Evolutionary conservation across 208 protist species (phyloP).

Genomic region (Tritrichomonas foetus): DNA sequence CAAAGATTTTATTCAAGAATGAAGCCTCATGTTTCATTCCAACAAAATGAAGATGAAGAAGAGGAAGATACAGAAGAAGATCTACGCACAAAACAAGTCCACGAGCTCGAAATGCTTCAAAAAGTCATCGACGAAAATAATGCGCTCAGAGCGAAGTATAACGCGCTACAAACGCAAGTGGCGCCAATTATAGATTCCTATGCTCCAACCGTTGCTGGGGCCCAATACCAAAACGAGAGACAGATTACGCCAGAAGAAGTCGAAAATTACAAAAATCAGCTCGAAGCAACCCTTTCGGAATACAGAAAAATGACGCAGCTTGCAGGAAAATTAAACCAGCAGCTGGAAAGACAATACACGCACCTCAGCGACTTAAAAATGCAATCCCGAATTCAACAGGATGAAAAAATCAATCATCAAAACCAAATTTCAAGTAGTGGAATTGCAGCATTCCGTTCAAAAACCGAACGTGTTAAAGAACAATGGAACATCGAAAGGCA

Average conservation of each 20-base stretch:
- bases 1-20: no score
- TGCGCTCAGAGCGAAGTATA: not conserved
- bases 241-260: not conserved
- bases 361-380: not conserved
- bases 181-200: not conserved
- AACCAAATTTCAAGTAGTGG: not conserved
- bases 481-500: not conserved
- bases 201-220: not conserved
- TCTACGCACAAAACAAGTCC: not conserved
- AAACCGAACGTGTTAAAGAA: not conserved
- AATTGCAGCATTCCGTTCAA: not conserved
- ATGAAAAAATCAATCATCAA: not conserved
- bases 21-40: no score
- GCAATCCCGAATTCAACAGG: not conserved
- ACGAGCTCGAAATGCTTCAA: not conserved
- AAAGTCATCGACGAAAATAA: conserved; percentile 35
- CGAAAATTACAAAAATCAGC: not conserved
- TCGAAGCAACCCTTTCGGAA: not conserved
- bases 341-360: not conserved
- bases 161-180: conserved; percentile 15
- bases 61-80: not conserved
- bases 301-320: not conserved
- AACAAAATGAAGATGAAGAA: not conserved
- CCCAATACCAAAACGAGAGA: not conserved
- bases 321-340: not conserved